Base-by-base conservation (phyloP, 225 moss, liverwort and hornwort species). In the Thuidium tamariscinum region DNA sequence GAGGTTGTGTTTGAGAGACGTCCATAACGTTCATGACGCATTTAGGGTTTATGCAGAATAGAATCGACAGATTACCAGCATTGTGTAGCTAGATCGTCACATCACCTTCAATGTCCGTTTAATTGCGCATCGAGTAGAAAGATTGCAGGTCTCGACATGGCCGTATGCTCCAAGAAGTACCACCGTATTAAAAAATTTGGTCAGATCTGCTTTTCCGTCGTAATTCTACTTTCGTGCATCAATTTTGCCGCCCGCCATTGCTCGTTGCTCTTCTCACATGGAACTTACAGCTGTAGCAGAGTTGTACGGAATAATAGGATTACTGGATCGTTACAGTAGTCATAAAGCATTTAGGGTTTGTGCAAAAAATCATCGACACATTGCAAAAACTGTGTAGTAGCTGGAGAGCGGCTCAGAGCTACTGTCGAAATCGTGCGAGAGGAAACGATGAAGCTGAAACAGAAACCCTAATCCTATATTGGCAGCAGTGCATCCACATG, bases 341-440 rank as follows among this genome's bases (percentile, higher is more conserved):
- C 48, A 37, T 76, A 8, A 57, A 36, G 59, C 56, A 29, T 61
- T 51, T 85, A 48, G 68, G 68, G 26, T 79, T 79, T 79, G 19
- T 36, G 68, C 27, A 62, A 32, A 59, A 39, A 34, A 68, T 13
- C 30, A 32, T 68, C 39, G 26, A 74, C 51, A 68, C 15, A 41
- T 74, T 65, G 59, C 57, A 15, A 83, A 44, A 13, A 6, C 36
- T 84, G 16, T 42, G 60, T 5, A 14, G 79, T 62, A 41, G 71
- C 70, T 37, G 46, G 77, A 30, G 63, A 77, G 56, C 9, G 23
- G 15, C 75, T 5, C 52, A 36, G 75, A 75, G 52, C 75, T 52
- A 8, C 52, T 54, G 75, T 85, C 85, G 56, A 89, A 83, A 66
- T 83, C 87, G 26, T 91, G 85, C 82, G 46, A 79, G 36, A 89